Conservation (phyloP, 352 stramenopile species). For the Globisporangium mamillatum region DNA sequence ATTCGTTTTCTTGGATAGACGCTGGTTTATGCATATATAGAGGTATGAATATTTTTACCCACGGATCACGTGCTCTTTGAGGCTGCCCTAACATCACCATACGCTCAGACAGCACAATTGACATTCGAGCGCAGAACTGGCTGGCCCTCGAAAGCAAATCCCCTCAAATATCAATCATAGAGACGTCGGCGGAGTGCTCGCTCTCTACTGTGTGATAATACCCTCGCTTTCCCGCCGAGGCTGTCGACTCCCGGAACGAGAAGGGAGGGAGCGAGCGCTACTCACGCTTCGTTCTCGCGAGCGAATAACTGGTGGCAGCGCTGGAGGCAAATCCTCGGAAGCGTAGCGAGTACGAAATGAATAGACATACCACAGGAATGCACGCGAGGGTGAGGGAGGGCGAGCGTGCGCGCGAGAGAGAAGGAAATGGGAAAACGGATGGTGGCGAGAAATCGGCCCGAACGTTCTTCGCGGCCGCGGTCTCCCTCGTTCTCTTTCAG, state of each 20-base stretch:
- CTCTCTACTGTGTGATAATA: neutral
- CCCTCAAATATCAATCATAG: neutral
- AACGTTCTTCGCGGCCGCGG: neutral
- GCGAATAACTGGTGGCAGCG: neutral
- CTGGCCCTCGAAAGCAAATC: neutral
- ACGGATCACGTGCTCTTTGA: neutral
- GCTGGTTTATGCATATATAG: neutral
- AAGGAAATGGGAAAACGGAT: neutral
- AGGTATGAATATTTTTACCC: neutral
- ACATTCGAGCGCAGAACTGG: neutral
- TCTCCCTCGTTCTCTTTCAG: neutral
- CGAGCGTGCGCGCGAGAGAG: neutral
- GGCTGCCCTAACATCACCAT: neutral
- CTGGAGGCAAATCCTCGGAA: neutral
- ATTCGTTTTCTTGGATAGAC: neutral
- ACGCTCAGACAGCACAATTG: neutral
- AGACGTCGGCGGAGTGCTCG: neutral
- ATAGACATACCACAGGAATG: neutral
- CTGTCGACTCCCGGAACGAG: neutral
- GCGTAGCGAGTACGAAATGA: neutral
- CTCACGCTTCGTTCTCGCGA: neutral
- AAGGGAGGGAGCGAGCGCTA: neutral
- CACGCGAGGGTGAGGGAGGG: neutral
- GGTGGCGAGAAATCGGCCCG: neutral
- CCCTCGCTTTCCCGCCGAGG: neutral